Evolutionary conservation across 805 yeast species (phyloP), one percentile per base, ranked within the genome.

Genomic region (Schwanniomyces vanrijiae): DNA sequence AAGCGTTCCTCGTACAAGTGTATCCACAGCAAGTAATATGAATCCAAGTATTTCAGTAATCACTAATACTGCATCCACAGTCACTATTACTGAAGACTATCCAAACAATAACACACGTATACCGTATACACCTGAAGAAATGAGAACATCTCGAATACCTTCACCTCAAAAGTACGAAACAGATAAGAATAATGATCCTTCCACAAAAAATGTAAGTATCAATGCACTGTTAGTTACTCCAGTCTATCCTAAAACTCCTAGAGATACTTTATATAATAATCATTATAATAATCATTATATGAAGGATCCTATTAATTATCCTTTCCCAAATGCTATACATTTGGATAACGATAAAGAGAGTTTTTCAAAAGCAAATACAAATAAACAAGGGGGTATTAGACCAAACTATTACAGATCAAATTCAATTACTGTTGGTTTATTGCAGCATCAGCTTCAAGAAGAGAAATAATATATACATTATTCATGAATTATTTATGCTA

Each of bases 221-320:
- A 29, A 29, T n/a, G 24, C 47, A 3, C 33, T 20, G 31, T 19
- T 10, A 37, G 45, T 28, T 8, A 34, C 39, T 13, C 45, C 43
- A 22, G 24, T 34, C 13, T 19, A n/a, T 24, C 25, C 37, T 22
- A 16, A 41, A 7, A 16, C 24, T 26, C 45, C 42, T 5, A 42
- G 37, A 29, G 45, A 42, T 31, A 42, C 37, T 26, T 35, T 38
- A 35, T 50, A 48, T 25, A 52, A 64, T 43, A 53, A 57, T 50
- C 62, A 59, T 37, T 75, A 62, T 60, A 70, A 68, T 35, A 78
- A 77, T 49, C 82, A 78, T 51, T 77, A 77, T 55, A 66, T 66
- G 42, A 76, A 73, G 46, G 73, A 85, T 59, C 73, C 71, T n/a
- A 54, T 60, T 5, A 52, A 56, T 26, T 56, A 58, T n/a, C 75